Percentiles rank a stretch among this genome's conserved stretches.
phyloP scores from a whole-genome alignment of 257 asterid species.

The Anisodus acutangulus region DNA sequence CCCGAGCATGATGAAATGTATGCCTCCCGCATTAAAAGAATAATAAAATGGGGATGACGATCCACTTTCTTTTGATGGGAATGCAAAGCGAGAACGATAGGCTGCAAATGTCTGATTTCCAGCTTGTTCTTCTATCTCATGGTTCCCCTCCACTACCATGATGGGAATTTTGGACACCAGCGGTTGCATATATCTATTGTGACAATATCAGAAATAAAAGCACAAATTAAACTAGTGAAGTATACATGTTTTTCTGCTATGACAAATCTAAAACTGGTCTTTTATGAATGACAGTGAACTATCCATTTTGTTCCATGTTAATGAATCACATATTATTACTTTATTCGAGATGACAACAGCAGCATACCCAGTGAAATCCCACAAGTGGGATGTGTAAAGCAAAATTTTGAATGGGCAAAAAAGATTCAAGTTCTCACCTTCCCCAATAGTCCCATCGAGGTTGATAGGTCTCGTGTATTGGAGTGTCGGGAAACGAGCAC shows the following conservation, averaged over 20 bases:
- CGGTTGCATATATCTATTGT: conserved; percentile 82
- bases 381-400: no score
- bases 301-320: not conserved
- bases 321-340: not conserved
- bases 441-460: conserved; percentile 99
- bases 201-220: not conserved
- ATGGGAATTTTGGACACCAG: conserved; percentile 77
- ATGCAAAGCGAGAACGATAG: conserved; percentile 79
- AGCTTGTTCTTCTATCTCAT: conserved; percentile 87
- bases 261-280: not conserved
- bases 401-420: not conserved
- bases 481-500: conserved; percentile 78
- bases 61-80: conserved; percentile 82
- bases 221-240: not conserved
- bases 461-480: conserved; percentile 95
- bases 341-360: not conserved
- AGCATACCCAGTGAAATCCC: no score
- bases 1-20: conserved; percentile 86
- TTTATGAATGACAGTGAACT: not conserved
- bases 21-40: conserved; percentile 93
- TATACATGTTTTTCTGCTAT: not conserved
- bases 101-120: conserved; percentile 68
- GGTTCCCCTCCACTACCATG: conserved; percentile 97
- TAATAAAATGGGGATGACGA: conserved; percentile 80
- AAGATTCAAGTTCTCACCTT: conserved; percentile 52